These are phyloP conservation scores for Amniculicola lignicola DNA, from an alignment of 495 filamentous ascomycete genomes.

Conservation along the genomic window DNA sequence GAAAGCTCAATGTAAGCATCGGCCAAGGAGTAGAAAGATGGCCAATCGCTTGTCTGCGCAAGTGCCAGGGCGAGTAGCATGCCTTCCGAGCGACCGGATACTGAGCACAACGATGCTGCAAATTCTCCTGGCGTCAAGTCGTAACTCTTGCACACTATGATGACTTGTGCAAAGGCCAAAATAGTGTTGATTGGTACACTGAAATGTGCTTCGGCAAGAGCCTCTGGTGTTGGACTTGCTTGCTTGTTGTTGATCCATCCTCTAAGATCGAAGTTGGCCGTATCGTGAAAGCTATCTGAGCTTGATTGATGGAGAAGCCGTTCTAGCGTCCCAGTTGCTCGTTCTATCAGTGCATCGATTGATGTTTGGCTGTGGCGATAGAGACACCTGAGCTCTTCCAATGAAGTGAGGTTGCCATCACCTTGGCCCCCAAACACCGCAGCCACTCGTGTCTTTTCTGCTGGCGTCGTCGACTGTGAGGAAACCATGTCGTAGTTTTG, in stretches of 20 bases:
- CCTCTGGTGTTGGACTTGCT: neutral
- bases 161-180: neutral
- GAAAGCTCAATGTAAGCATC: neutral
- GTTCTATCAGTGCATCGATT: neutral
- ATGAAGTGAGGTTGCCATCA: neutral
- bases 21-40: neutral
- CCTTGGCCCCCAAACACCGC: neutral
- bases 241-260: neutral
- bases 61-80: neutral
- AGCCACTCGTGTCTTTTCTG: no score
- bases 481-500: no score
- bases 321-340: neutral
- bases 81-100: neutral
- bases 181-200: neutral
- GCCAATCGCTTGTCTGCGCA: neutral
- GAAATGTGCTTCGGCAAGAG: neutral
- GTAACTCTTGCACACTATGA: neutral
- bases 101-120: neutral
- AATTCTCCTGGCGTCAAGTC: neutral
- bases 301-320: neutral
- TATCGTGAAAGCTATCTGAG: neutral
- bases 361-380: neutral
- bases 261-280: neutral
- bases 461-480: no score
- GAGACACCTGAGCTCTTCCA: neutral